These are phyloP conservation scores for Boeremia exigua DNA, from an alignment of 2,329 filamentous ascomycete species.

Conservation along the genomic window DNA sequence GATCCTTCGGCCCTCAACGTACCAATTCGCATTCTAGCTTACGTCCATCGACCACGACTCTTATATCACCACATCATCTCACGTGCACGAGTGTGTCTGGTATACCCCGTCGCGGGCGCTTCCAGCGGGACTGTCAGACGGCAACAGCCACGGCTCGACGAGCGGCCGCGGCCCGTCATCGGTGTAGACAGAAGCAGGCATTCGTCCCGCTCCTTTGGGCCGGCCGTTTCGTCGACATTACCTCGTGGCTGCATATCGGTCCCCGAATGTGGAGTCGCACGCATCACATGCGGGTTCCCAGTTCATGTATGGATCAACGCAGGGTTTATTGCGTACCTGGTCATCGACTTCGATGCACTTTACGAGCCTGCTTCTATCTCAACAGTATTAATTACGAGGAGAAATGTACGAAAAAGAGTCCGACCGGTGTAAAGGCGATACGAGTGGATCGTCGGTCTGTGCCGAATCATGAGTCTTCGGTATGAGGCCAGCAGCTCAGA, in stretches of 20 bases:
- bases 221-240: conserved; percentile 3
- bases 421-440: too few species aligned
- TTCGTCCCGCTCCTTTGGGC: not conserved
- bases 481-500: too few species aligned
- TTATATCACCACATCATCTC: not conserved
- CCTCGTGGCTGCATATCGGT: conserved; percentile 1
- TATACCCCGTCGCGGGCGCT: conserved; percentile 5
- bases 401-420: too few species aligned
- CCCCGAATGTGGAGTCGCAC: conserved; percentile 15
- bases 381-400: not conserved
- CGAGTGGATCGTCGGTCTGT: too few species aligned
- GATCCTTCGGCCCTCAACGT: not conserved
- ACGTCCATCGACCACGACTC: not conserved
- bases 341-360: not conserved
- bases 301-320: conserved; percentile 10
- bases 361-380: not conserved
- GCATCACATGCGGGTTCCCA: conserved; percentile 10
- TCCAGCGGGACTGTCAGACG: conserved; percentile 20
- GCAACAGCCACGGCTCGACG: conserved; percentile 14
- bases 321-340: conserved; percentile 1
- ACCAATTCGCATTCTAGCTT: not conserved
- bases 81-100: not conserved
- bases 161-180: conserved; percentile 29
- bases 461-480: too few species aligned
- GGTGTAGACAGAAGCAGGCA: conserved; percentile 10